Conservation (phyloP, 1,284 basidiomycete genomes). For the Boletus smithii region DNA sequence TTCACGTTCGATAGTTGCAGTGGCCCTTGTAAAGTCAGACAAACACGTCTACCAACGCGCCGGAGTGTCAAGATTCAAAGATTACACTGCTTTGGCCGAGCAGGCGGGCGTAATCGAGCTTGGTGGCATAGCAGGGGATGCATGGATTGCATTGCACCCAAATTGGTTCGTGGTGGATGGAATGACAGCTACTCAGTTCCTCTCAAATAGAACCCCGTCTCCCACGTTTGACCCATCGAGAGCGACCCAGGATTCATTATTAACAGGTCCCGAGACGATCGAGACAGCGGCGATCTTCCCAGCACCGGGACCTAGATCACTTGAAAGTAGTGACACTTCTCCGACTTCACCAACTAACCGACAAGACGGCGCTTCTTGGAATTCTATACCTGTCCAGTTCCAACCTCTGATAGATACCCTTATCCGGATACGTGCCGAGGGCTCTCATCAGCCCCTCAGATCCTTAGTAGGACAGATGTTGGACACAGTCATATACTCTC, state of each 20-base stretch:
- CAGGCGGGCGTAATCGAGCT: conserved; percentile 45
- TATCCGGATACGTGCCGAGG: conserved; percentile 16
- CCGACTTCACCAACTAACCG: neutral
- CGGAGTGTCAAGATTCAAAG: conserved; percentile 42
- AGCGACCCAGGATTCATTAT: conserved; percentile 5
- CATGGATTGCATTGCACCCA: conserved; percentile 48
- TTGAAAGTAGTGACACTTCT: neutral
- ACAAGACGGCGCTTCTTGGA: neutral
- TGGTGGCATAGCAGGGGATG: conserved; percentile 40
- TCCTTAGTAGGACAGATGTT: conserved; percentile 27
- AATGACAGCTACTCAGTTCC: neutral
- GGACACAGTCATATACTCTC: conserved; percentile 25
- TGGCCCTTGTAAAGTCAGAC: conserved; percentile 36
- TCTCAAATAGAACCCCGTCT: conserved; percentile 12
- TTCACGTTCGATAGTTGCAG: conserved; percentile 40
- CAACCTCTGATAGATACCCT: conserved; percentile 27
- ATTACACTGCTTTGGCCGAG: conserved; percentile 46
- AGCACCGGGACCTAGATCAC: neutral
- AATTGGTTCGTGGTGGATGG: conserved; percentile 25
- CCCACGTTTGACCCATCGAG: conserved; percentile 13
- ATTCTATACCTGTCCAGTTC: conserved; percentile 22
- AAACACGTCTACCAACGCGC: conserved; percentile 40
- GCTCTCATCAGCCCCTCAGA: conserved; percentile 14
- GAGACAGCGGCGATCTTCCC: conserved; percentile 3
- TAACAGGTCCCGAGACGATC: conserved; percentile 7